Conservation (phyloP, 345 rosid genomes). For the Kernera saxatilis region DNA sequence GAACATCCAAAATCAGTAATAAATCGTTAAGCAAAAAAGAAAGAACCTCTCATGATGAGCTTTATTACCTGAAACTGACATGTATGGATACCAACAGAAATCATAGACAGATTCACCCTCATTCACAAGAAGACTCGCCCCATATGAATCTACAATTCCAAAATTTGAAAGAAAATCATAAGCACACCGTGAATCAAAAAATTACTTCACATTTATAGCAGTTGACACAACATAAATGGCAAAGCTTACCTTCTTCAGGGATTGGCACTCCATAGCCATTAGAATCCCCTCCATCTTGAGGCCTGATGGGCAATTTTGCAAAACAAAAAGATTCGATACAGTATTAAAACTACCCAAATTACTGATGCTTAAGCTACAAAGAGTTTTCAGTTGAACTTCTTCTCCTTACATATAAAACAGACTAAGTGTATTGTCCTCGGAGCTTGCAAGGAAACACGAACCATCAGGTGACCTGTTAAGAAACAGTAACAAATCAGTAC, state of each 20-base stretch:
- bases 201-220: background rate
- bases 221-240: background rate
- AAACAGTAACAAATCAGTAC: slow-evolving; percentile 6
- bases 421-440: slow-evolving; percentile 76
- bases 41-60: background rate
- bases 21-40: slow-evolving; percentile 7
- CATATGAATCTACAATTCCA: slow-evolving; percentile 61
- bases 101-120: slow-evolving; percentile 96
- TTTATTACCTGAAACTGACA: slow-evolving; percentile 72
- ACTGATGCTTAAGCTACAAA: background rate
- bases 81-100: slow-evolving; percentile 94
- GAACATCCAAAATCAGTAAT: slow-evolving; percentile 5
- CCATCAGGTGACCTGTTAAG: slow-evolving; percentile 91
- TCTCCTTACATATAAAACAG: slow-evolving; percentile 58
- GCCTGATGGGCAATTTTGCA: slow-evolving; percentile 11
- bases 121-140: slow-evolving; percentile 50
- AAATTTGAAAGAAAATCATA: background rate
- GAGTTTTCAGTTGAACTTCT: background rate
- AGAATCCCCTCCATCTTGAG: slow-evolving; percentile 31
- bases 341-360: background rate
- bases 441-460: slow-evolving; percentile 70
- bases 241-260: slow-evolving; percentile 25
- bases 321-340: background rate
- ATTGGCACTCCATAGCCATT: slow-evolving; percentile 13
- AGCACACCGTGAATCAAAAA: background rate